Evolutionary conservation across 1,284 basidiomycete species (phyloP), one percentile per base, ranked within the genome.

Genomic region (Naganishia sp.): DNA sequence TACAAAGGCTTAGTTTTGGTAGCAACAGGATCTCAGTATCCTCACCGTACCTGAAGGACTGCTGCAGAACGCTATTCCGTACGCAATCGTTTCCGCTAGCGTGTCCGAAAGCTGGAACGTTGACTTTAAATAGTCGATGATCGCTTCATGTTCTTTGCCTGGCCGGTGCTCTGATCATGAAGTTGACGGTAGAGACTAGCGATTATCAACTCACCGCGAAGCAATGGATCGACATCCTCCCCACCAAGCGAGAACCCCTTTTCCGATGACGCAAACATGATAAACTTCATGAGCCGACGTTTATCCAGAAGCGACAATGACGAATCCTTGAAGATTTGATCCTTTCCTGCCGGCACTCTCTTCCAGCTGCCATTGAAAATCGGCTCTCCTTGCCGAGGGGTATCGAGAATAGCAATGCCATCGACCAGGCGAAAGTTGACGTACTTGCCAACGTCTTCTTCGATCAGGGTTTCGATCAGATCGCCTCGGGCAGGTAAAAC

Each of bases 301-400:
- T 98, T 99, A 68, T 95, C 92, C 42, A 94, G 77, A 6, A 98
- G 83, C 3, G 84, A 84, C 15, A 97, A 84, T 5, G 82, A 83
- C 74, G 87, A 88, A 78, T 87, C 88, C 80, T 90, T 93, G 84
- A 99, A 97, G 25, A 99, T 86, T 68, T 93, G 90, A 77, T 95
- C 93, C 77, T 97, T 98, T 80, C 87, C 90, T 32, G 88, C 87
- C 0, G 95, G 95, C 0, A 98, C 94, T 53, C 81, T 83, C 71
- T 84, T 85, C 57, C 69, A 11, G 21, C 31, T 39, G 5, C 69
- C 15, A 18, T 9, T 15, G 62, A 52, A 18, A 53, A 61, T 25
- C 58, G 35, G 52, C 54, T 61, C 46, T 68, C 56, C 18, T 15
- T 13, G 41, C 7, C 56, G 17, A 35, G 45, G 13, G 72, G 61